Base-by-base conservation (phyloP, 805 yeast genomes). In the Ascoidea rubescens region DNA sequence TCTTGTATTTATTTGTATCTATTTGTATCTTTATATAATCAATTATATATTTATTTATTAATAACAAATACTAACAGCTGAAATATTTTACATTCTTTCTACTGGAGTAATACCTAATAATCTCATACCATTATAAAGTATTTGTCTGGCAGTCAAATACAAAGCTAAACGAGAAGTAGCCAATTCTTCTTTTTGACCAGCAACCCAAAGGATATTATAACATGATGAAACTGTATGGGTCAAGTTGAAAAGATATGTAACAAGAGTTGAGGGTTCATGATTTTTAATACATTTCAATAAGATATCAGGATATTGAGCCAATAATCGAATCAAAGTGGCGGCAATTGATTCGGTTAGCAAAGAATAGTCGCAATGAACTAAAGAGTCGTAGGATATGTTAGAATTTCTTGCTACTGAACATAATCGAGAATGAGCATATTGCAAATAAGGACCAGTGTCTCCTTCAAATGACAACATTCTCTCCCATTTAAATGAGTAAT, bases 401-500 rank as follows among this genome's bases (percentile, higher is more conserved):
- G 95, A 79, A 61, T 87, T 87, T 73, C 98, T 84, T 71, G 87
- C 90, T 61, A 93, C 89, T 5, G 97, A 89, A 71, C 95, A 80
- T 65, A 93, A 80, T 70, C 99, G 87, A 21, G 98, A 89, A 71
- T 93, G 99, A 47, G 99, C 98, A 65, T 93, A 93, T 71, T 93
- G 99, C 67, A 93, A 77, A 71, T 93, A 93, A 55, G 99, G 98
- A 66, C 99, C 99, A 53, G 99, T 93, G 70, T 93, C 99, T 70
- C 99, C 99, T 74, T 93, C 99, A 59, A 93, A 90, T 3, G 98
- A 88, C 48, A 86, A 77, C 97, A 93, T 93, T 74, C 99, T 85
- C 62, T 87, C 88, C 99, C 99, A 93, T 69, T 88, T 87, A 72
- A 93, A 93, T 62, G 83, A 87, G 72, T 93, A 93, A 72, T 93